These are phyloP conservation scores for Pelargonium citronellum DNA, from an alignment of 441 rosid species.

Conservation along the genomic window DNA sequence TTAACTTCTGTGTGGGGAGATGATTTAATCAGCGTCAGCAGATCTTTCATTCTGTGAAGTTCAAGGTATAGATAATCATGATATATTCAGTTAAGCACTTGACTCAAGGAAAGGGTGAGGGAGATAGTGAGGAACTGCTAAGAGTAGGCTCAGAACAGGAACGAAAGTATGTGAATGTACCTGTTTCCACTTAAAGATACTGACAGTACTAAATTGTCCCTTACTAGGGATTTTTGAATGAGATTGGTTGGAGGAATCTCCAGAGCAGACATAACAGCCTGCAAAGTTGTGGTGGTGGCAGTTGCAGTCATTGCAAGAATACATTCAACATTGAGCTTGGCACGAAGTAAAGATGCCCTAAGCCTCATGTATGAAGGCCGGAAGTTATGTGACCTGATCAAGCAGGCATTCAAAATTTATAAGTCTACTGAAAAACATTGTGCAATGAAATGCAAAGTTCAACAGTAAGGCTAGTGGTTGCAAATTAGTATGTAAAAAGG, in stretches of 20 bases:
- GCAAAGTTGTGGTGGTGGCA: conserved; percentile 64
- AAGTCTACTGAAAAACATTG: conserved; percentile 9
- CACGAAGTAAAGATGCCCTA: conserved; percentile 67
- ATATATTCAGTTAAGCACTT: conserved; percentile 11
- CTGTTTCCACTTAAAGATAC: conserved; percentile 70
- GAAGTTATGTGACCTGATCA: conserved; percentile 85
- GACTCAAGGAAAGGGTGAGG: not conserved
- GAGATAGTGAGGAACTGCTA: not conserved
- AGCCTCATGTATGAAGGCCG: conserved; percentile 95
- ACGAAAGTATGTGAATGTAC: conserved; percentile 32
- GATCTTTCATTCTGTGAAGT: conserved; percentile 67
- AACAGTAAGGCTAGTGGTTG: conserved; percentile 12
- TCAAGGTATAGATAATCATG: conserved; percentile 20
- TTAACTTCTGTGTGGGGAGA: conserved; percentile 49
- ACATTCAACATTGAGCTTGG: conserved; percentile 56
- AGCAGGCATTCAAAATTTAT: conserved; percentile 12
- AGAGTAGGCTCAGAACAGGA: not conserved
- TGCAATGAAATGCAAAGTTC: conserved; percentile 12
- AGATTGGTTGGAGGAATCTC: conserved; percentile 81
- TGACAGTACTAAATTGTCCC: conserved; percentile 69
- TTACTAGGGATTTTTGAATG: conserved; percentile 55
- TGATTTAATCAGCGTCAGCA: conserved; percentile 59
- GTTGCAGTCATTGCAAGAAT: conserved; percentile 98
- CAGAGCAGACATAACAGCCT: conserved; percentile 74
- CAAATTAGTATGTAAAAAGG: not conserved